phyloP scores from a whole-genome alignment of 192 early-diverging fungal genomes.

The Coemansia sp. region DNA sequence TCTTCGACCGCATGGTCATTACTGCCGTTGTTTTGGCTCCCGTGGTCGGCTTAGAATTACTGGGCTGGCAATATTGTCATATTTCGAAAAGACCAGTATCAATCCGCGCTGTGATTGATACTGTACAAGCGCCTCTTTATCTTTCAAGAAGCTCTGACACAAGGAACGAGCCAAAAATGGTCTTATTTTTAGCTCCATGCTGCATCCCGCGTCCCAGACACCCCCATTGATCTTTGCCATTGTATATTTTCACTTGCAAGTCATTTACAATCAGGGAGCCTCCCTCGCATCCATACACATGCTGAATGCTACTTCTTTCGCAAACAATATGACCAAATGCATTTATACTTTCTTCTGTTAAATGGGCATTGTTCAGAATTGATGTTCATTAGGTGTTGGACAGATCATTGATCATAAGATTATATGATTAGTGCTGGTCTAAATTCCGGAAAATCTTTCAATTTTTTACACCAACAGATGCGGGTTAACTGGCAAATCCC shows the following conservation, averaged over 20 bases:
- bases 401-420: too few relatives aligned
- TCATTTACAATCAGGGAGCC: too few relatives aligned
- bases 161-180: not conserved
- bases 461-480: too few relatives aligned
- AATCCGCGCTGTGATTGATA: not conserved
- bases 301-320: not conserved
- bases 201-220: not conserved
- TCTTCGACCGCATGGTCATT: not conserved
- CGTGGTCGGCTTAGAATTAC: constrained; percentile 1
- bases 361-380: too few relatives aligned
- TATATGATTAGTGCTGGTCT: too few relatives aligned
- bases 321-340: not conserved
- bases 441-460: too few relatives aligned
- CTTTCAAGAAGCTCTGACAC: not conserved
- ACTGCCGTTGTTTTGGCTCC: not conserved
- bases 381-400: too few relatives aligned
- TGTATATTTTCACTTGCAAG: not conserved
- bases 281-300: not conserved
- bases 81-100: not conserved
- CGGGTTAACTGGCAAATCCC: too few relatives aligned
- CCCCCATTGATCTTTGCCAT: not conserved
- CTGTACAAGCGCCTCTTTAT: not conserved
- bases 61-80: not conserved
- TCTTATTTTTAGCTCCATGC: not conserved
- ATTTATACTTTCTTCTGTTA: not conserved